A percentile compares a stretch with the other conserved stretches of the same genome.
These are phyloP conservation scores for Pestalotiopsis sp. DNA, from an alignment of 2,329 filamentous ascomycete species.

Conservation along the genomic window DNA sequence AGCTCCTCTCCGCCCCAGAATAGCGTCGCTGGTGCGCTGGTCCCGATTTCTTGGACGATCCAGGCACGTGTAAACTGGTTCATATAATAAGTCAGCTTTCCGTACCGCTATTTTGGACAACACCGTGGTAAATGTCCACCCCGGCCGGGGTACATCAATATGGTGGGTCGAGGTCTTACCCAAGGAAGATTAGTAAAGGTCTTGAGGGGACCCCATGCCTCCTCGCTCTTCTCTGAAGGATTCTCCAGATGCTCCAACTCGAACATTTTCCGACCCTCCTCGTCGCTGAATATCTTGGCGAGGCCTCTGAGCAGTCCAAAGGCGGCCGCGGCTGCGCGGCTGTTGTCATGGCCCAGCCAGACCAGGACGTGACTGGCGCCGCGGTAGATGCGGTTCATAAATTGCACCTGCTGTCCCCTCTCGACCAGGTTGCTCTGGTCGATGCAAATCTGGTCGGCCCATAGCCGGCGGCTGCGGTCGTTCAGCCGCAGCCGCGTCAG, in stretches of 20 bases:
- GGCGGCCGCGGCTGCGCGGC: neutral
- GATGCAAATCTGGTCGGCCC: neutral
- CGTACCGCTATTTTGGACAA: neutral
- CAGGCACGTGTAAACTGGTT: neutral
- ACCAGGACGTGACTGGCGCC: neutral
- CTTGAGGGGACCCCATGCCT: neutral
- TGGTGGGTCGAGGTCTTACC: neutral
- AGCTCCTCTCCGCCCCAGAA: neutral
- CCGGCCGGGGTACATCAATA: neutral
- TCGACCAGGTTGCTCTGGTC: neutral
- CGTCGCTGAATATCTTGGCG: neutral
- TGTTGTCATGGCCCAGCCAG: neutral
- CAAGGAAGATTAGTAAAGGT: neutral
- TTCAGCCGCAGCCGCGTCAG: neutral
- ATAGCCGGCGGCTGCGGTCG: neutral
- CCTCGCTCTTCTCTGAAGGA: neutral
- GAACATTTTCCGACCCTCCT: neutral
- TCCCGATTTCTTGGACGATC: neutral
- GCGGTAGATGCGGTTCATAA: neutral
- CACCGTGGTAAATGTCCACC: neutral
- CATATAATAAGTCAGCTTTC: neutral
- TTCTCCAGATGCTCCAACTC: neutral
- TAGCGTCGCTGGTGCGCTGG: neutral
- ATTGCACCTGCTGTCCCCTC: neutral
- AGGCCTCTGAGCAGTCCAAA: neutral